These are phyloP conservation scores for Apophysomyces elegans DNA, from an alignment of 371 early-diverging fungal genomes.

Conservation along the genomic window DNA sequence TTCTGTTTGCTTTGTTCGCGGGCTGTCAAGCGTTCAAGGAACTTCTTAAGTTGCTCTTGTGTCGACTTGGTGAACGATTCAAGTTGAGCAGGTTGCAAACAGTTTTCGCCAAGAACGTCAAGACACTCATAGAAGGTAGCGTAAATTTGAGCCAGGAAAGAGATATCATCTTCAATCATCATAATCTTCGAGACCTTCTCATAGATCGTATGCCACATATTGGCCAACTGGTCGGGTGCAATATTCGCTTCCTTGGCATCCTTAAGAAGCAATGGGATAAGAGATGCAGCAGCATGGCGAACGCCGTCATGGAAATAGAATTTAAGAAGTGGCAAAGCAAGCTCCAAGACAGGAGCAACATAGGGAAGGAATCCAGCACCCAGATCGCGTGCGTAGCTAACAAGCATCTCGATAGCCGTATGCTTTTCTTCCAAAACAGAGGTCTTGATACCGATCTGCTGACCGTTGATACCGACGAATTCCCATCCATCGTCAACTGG, in stretches of 20 bases:
- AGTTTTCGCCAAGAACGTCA: conserved; percentile 68
- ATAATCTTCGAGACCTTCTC: conserved; percentile 73
- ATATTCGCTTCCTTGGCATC: conserved; percentile 61
- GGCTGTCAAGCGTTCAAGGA: conserved; percentile 68
- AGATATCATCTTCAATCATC: conserved; percentile 75
- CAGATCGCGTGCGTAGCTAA: conserved; percentile 91
- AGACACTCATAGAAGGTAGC: conserved; percentile 76
- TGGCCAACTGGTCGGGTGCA: conserved; percentile 44
- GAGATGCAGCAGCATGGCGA: conserved; percentile 83
- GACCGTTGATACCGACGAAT: conserved; percentile 85
- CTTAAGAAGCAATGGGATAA: conserved; percentile 81
- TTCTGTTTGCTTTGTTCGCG: conserved; percentile 75
- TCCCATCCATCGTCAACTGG: conserved; percentile 96
- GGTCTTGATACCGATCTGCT: conserved; percentile 95
- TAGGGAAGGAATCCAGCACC: conserved; percentile 88
- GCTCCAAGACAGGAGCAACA: conserved; percentile 78
- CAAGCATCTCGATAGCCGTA: conserved; percentile 96
- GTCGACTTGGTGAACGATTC: conserved; percentile 70
- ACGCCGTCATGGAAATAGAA: conserved; percentile 98
- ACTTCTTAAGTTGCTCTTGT: conserved; percentile 71
- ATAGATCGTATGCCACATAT: conserved; percentile 70
- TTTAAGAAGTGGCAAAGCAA: conserved; percentile 87
- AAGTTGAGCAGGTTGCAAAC: conserved; percentile 66
- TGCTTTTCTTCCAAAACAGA: conserved; percentile 95
- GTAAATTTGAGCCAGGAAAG: conserved; percentile 79